Conservation (phyloP, 1,284 basidiomycete genomes). For the Spongiforma sp. region DNA sequence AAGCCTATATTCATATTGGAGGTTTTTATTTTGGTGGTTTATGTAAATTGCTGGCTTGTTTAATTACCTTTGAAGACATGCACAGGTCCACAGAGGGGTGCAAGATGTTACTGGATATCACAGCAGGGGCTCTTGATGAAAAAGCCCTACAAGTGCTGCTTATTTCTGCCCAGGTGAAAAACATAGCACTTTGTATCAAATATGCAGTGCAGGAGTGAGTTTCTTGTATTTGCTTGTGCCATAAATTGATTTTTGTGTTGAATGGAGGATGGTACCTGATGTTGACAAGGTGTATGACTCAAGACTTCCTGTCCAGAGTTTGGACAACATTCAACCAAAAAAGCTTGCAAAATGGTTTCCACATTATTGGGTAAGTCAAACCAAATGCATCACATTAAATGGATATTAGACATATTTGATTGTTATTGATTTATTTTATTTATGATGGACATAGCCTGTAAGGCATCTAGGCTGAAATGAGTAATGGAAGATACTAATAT, state of each 20-base stretch:
- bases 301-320: too few relatives aligned
- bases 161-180: neutral
- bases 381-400: too few relatives aligned
- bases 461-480: too few relatives aligned
- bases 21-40: neutral
- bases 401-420: too few relatives aligned
- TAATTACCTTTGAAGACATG: neutral
- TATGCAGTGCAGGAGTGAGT: conserved; percentile 4
- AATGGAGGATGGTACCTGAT: neutral
- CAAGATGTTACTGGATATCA: neutral
- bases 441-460: too few relatives aligned
- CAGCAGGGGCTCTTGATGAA: neutral
- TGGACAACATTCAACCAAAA: fast-evolving
- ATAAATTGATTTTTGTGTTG: neutral
- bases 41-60: neutral
- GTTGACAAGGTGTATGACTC: neutral
- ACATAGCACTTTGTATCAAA: conserved; percentile 8
- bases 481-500: too few relatives aligned
- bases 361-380: neutral
- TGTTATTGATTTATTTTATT: too few relatives aligned
- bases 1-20: neutral
- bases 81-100: neutral
- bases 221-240: too few relatives aligned
- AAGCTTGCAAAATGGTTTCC: conserved; percentile 6
- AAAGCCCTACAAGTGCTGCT: neutral